A percentile compares a stretch with the other conserved stretches of the same genome.
These are phyloP conservation scores for Rhizopus sp. DNA, from an alignment of 371 early-diverging fungal genomes.

Conservation along the genomic window DNA sequence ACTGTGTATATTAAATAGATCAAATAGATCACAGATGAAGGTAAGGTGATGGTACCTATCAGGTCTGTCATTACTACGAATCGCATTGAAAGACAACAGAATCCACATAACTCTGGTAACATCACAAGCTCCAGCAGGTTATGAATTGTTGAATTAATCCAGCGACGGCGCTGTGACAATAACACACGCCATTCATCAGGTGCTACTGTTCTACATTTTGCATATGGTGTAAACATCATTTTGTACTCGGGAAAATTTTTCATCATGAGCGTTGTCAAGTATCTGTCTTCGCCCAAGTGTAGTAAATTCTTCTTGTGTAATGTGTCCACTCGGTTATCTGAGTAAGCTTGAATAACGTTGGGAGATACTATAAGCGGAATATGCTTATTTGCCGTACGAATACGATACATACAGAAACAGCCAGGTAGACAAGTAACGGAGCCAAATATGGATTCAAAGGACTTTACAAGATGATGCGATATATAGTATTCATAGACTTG, in stretches of 20 bases:
- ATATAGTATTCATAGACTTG: conserved; percentile 98
- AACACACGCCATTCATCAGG: conserved; percentile 92
- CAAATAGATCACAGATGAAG: conserved; percentile 83
- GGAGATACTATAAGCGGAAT: conserved; percentile 69
- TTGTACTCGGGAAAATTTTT: conserved; percentile 98
- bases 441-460: conserved; percentile 94
- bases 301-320: conserved; percentile 95
- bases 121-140: conserved; percentile 91
- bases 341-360: conserved; percentile 85
- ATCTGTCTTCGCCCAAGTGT: conserved; percentile 85
- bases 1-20: conserved; percentile 52
- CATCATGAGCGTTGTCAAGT: conserved; percentile 97
- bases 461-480: conserved; percentile 90
- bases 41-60: conserved; percentile 95
- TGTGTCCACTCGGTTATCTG: conserved; percentile 92
- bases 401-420: conserved; percentile 95
- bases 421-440: conserved; percentile 54
- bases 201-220: conserved; percentile 91
- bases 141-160: conserved; percentile 98
- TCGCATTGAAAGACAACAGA: conserved; percentile 95
- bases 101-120: conserved; percentile 89
- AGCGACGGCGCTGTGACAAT: conserved; percentile 79
- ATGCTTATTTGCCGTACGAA: conserved; percentile 77
- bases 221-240: conserved; percentile 94
- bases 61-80: conserved; percentile 95